phyloP scores from a whole-genome alignment of 176 grass and related monocot species.

The Hsuehochloa calcarea region DNA sequence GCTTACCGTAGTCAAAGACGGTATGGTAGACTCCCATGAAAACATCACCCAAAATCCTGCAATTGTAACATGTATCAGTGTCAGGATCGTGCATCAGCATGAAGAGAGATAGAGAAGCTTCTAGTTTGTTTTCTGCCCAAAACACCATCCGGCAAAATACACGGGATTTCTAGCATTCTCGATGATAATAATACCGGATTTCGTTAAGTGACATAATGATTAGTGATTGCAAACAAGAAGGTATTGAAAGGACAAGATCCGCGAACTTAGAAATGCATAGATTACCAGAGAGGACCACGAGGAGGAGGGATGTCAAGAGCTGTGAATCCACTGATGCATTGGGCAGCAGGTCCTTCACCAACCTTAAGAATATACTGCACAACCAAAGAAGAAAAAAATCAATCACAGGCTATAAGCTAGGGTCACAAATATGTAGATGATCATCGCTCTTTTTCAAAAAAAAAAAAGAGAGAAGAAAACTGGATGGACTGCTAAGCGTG shows the following conservation, averaged over 20 bases:
- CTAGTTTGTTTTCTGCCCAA: not conserved
- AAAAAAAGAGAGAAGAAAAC: not conserved
- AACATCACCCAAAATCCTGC: slow-evolving; percentile 99
- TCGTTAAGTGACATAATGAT: not conserved
- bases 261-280: not conserved
- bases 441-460: no score
- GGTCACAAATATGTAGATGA: not conserved
- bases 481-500: not conserved
- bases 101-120: not conserved
- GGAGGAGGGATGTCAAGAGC: slow-evolving; percentile 80
- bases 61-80: not conserved
- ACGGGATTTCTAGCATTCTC: not conserved
- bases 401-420: not conserved
- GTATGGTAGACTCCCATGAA: slow-evolving; percentile 98
- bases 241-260: not conserved
- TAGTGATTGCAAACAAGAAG: not conserved
- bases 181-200: not conserved
- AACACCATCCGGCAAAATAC: not conserved
- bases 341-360: slow-evolving; percentile 55
- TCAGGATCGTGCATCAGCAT: not conserved
- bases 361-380: slow-evolving; percentile 88
- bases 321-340: slow-evolving; percentile 98
- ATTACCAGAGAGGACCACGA: slow-evolving; percentile 90
- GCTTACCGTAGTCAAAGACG: slow-evolving; percentile 77
- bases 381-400: not conserved